phyloP scores from a whole-genome alignment of 352 stramenopile species.

The Globisporangium acanthophoron region DNA sequence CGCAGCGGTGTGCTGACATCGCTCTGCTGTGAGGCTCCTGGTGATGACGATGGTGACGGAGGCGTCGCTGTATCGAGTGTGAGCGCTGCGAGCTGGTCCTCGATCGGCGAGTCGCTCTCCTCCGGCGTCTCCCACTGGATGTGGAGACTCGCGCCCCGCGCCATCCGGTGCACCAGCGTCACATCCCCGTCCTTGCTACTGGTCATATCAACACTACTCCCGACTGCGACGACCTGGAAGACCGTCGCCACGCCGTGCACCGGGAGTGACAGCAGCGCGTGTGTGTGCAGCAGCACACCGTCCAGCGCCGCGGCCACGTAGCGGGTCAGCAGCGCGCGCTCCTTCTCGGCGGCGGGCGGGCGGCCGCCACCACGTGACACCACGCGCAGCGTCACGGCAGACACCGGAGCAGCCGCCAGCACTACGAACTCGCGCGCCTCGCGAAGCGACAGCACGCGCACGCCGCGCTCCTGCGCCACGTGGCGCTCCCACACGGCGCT shows the following conservation, averaged over 20 bases:
- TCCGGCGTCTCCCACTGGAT: neutral
- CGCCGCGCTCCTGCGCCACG: constrained; percentile 18
- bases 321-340: constrained; percentile 37
- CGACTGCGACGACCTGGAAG: constrained; percentile 34
- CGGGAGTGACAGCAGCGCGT: constrained; percentile 49
- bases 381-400: constrained; percentile 27
- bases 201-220: constrained; percentile 9
- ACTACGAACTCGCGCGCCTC: constrained; percentile 4
- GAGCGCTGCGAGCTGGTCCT: constrained; percentile 5
- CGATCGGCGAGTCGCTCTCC: neutral
- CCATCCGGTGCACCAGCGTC: constrained; percentile 5
- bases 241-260: constrained; percentile 53
- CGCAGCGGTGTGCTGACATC: constrained; percentile 14
- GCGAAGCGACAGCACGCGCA: constrained; percentile 19
- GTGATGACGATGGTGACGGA: neutral
- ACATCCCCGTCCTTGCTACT: neutral
- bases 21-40: neutral
- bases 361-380: constrained; percentile 25
- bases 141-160: neutral
- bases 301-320: constrained; percentile 68
- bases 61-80: neutral
- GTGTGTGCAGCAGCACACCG: constrained; percentile 45
- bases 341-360: constrained; percentile 40
- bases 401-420: constrained; percentile 13
- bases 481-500: constrained; percentile 69